phyloP scores from a whole-genome alignment of 2,329 filamentous ascomycete genomes.

The Mycosphaerella sp. region DNA sequence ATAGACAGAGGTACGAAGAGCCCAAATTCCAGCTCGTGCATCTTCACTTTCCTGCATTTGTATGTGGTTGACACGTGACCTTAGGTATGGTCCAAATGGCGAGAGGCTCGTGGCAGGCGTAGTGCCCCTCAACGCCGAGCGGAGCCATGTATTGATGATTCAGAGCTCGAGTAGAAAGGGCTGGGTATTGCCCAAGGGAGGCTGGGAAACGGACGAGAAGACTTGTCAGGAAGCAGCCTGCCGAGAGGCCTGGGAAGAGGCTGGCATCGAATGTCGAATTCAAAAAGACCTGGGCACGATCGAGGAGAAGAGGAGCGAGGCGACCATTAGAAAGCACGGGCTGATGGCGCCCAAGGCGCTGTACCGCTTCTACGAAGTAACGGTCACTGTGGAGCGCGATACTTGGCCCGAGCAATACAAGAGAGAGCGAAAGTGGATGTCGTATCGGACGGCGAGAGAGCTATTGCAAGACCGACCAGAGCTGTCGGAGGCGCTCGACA shows the following conservation, averaged over 20 bases:
- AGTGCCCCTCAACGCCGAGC: slow-evolving; percentile 80
- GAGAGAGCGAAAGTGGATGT: slow-evolving; percentile 83
- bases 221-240: slow-evolving; percentile 75
- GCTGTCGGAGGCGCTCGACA: slow-evolving; percentile 76
- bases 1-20: slow-evolving; percentile 57
- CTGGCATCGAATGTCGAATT: slow-evolving; percentile 80
- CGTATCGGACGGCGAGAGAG: slow-evolving; percentile 72
- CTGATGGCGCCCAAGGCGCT: slow-evolving; percentile 61
- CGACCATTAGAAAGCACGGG: slow-evolving; percentile 31
- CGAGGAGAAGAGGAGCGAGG: slow-evolving; percentile 61
- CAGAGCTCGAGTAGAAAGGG: slow-evolving; percentile 84
- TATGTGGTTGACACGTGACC: slow-evolving; percentile 18
- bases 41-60: background rate
- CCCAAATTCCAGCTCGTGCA: background rate
- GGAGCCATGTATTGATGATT: slow-evolving; percentile 82
- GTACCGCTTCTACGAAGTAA: slow-evolving; percentile 80
- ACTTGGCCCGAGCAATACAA: slow-evolving; percentile 95
- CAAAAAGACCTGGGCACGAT: slow-evolving; percentile 82
- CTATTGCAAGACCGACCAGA: slow-evolving; percentile 74
- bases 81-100: slow-evolving; percentile 83
- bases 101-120: slow-evolving; percentile 93
- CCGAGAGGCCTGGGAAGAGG: slow-evolving; percentile 97
- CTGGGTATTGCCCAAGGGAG: slow-evolving; percentile 96
- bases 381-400: slow-evolving; percentile 75
- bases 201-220: slow-evolving; percentile 92